Evolutionary conservation across 2,329 filamentous ascomycete species (phyloP).

Genomic region (Stemphylium vesicarium): DNA sequence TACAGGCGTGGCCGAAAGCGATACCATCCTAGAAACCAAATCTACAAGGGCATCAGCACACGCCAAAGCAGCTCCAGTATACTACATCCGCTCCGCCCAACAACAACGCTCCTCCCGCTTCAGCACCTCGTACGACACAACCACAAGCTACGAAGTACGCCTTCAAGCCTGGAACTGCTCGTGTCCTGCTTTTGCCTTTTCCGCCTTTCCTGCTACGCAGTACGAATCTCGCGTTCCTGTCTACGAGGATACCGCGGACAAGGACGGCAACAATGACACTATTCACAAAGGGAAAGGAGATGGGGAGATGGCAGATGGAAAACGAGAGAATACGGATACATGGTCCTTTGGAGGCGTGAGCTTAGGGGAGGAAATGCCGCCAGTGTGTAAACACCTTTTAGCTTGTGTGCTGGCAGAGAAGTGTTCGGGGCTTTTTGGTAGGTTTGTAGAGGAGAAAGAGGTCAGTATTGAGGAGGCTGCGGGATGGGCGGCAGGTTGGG

Average conservation of each 20-base stretch:
- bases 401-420: conserved; percentile 78
- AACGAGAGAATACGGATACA: neutral
- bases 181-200: conserved; percentile 82
- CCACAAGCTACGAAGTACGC: conserved; percentile 70
- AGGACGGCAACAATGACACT: neutral
- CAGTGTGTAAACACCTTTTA: conserved; percentile 86
- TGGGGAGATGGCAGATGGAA: too few species aligned
- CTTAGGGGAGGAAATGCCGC: conserved; percentile 54
- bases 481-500: conserved; percentile 63
- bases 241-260: neutral
- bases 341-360: conserved; percentile 54
- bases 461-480: conserved; percentile 72
- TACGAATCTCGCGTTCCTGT: conserved; percentile 15
- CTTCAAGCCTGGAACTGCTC: conserved; percentile 84
- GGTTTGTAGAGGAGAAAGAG: conserved; percentile 61
- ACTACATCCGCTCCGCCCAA: conserved; percentile 69
- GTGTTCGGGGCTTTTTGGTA: conserved; percentile 64
- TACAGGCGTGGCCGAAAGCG: neutral
- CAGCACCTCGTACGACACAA: conserved; percentile 35
- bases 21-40: neutral
- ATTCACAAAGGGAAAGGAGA: too few species aligned
- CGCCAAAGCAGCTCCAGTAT: conserved; percentile 35
- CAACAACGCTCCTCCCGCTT: conserved; percentile 46
- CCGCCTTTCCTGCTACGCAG: conserved; percentile 62
- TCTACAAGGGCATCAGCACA: conserved; percentile 31